phyloP scores from a whole-genome alignment of 371 early-diverging fungal genomes.

The Catenaria anguillulae region DNA sequence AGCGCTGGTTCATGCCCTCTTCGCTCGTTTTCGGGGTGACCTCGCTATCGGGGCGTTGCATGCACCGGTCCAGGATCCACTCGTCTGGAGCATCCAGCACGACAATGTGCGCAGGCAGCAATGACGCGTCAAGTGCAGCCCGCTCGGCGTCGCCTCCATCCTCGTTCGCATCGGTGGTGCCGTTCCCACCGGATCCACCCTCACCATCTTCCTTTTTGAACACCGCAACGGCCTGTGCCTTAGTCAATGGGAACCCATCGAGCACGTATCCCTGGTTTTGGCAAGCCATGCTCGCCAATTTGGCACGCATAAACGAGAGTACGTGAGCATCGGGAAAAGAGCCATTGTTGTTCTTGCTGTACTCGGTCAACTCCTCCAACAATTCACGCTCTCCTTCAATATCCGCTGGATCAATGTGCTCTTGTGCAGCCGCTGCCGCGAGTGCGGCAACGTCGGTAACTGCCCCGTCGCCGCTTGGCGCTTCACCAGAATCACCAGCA shows the following conservation, averaged over 20 bases:
- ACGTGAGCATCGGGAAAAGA: slow-evolving; percentile 24
- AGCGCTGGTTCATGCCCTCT: slow-evolving; percentile 26
- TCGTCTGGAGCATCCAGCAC: slow-evolving; percentile 30
- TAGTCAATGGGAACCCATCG: slow-evolving; percentile 28
- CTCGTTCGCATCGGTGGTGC: background rate
- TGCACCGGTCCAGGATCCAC: slow-evolving; percentile 28
- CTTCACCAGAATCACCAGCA: slow-evolving; percentile 16
- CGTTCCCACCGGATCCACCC: background rate
- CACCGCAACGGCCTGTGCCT: slow-evolving; percentile 24
- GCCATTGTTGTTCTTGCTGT: slow-evolving; percentile 19
- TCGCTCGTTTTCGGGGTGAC: slow-evolving; percentile 24
- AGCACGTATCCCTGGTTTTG: slow-evolving; percentile 37
- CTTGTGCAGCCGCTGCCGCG: slow-evolving; percentile 12
- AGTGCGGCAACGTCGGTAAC: background rate
- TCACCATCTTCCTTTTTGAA: slow-evolving; percentile 13
- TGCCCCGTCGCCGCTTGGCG: slow-evolving; percentile 10
- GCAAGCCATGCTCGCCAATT: slow-evolving; percentile 29
- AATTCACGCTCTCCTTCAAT: slow-evolving; percentile 19
- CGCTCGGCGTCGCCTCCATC: background rate
- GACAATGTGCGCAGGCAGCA: slow-evolving; percentile 24
- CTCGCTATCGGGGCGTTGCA: slow-evolving; percentile 33
- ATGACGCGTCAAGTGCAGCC: background rate
- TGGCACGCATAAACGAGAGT: slow-evolving; percentile 26
- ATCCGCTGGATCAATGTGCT: slow-evolving; percentile 7
- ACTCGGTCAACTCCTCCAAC: slow-evolving; percentile 11